Conservation (phyloP, 495 filamentous ascomycete genomes). For the Cenococcum geophilum region DNA sequence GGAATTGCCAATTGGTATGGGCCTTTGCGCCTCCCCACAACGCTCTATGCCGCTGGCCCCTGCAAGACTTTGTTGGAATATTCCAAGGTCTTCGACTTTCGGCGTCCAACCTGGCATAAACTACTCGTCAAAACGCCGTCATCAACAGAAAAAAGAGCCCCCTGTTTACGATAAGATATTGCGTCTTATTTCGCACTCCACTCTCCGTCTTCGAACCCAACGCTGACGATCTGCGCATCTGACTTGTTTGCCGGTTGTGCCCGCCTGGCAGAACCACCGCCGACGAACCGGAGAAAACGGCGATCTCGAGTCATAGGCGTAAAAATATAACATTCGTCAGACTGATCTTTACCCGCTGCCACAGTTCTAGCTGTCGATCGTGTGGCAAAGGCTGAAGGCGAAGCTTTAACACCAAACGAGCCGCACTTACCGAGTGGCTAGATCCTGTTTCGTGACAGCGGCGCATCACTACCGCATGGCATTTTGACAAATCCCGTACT, state of each 20-base stretch:
- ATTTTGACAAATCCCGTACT: not conserved
- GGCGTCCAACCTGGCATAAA: too few species aligned
- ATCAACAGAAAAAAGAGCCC: too few species aligned
- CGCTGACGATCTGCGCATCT: not conserved
- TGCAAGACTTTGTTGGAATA: too few species aligned
- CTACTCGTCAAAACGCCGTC: too few species aligned
- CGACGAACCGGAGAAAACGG: not conserved
- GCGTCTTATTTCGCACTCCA: not conserved
- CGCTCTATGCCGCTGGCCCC: too few species aligned
- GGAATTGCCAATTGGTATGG: too few species aligned
- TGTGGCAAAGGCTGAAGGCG: not conserved
- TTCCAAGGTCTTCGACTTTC: too few species aligned
- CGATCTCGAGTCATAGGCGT: not conserved
- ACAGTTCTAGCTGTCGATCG: constrained; percentile 4
- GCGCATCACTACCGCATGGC: not conserved
- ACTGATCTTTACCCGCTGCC: constrained; percentile 2
- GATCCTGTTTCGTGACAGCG: not conserved
- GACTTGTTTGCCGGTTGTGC: not conserved
- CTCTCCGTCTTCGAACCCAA: not conserved
- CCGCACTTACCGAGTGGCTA: not conserved
- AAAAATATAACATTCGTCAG: not conserved
- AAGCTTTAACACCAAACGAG: not conserved
- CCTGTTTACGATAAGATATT: not conserved
- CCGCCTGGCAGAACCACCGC: not conserved
- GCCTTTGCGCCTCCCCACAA: too few species aligned